phyloP scores from a whole-genome alignment of 768 basidiomycete species.

The Lyophyllum atratum region DNA sequence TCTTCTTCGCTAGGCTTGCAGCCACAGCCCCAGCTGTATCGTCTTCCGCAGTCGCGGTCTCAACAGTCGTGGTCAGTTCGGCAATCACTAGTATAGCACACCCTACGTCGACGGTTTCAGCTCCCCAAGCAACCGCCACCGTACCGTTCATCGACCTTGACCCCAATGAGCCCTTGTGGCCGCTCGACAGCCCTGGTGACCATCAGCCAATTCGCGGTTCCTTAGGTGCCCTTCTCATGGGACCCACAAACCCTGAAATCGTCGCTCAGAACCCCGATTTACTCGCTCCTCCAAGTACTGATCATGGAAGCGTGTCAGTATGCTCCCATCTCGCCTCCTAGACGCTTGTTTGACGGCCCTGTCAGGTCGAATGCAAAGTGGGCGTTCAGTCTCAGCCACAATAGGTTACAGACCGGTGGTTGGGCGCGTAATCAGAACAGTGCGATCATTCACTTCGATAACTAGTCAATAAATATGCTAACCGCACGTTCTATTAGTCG shows the following conservation, averaged over 20 bases:
- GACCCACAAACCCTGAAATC: conserved; percentile 41
- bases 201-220: conserved; percentile 39
- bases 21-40: conserved; percentile 29
- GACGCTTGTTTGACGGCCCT: not conserved
- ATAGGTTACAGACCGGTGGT: conserved; percentile 57
- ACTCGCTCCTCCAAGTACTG: conserved; percentile 46
- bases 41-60: conserved; percentile 18
- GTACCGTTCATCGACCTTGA: conserved; percentile 40
- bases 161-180: conserved; percentile 47
- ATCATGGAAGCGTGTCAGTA: conserved; percentile 43
- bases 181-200: conserved; percentile 20
- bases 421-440: conserved; percentile 62
- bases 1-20: conserved; percentile 31
- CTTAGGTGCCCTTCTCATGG: conserved; percentile 43
- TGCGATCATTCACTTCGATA: conserved; percentile 18
- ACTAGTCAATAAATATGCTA: not conserved
- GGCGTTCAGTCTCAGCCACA: conserved; percentile 57
- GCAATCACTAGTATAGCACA: conserved; percentile 13
- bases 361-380: conserved; percentile 52
- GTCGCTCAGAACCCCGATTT: conserved; percentile 45
- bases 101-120: conserved; percentile 17
- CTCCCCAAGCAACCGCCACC: conserved; percentile 38
- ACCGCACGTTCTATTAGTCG: conserved; percentile 29
- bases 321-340: not conserved
- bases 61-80: conserved; percentile 19